Evolutionary conservation across 2,329 filamentous ascomycete species (phyloP).

Genomic region (Ophiocordyceps camponoti-floridani): DNA sequence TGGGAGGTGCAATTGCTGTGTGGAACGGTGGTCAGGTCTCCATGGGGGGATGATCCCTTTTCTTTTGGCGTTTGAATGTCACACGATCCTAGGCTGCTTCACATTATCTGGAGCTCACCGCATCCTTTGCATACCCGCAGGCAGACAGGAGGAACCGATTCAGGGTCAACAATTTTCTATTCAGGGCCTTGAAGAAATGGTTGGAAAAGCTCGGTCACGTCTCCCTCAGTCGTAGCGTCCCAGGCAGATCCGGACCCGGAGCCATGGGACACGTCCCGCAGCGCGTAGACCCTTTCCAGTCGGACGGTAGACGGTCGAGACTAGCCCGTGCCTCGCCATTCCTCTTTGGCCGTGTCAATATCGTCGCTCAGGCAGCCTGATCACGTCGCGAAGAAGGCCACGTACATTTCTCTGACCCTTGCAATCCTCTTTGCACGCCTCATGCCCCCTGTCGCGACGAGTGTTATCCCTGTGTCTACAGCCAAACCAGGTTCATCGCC

Average conservation of each 20-base stretch:
- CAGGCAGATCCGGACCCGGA: not conserved
- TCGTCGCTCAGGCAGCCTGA: not conserved
- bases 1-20: not conserved
- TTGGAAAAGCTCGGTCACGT: not conserved
- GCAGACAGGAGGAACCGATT: not conserved
- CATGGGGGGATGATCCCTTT: not conserved
- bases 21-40: not conserved
- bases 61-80: not conserved
- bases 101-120: not conserved
- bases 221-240: not conserved
- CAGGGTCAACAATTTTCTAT: slow-evolving; percentile 1
- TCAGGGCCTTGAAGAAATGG: not conserved
- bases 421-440: not conserved
- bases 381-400: slow-evolving; percentile 2
- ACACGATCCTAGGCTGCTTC: not conserved
- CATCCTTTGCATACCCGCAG: not conserved
- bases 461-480: slow-evolving; percentile 2
- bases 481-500: slow-evolving; percentile 7
- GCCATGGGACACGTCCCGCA: not conserved
- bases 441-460: not conserved
- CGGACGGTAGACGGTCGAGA: not conserved
- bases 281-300: not conserved
- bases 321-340: not conserved
- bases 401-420: slow-evolving; percentile 3
- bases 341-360: slow-evolving; percentile 2